A percentile compares a stretch with the other conserved stretches of the same genome.
Evolutionary conservation across 2,329 filamentous ascomycete species (phyloP).

Genomic region (Niveomyces coronatus): DNA sequence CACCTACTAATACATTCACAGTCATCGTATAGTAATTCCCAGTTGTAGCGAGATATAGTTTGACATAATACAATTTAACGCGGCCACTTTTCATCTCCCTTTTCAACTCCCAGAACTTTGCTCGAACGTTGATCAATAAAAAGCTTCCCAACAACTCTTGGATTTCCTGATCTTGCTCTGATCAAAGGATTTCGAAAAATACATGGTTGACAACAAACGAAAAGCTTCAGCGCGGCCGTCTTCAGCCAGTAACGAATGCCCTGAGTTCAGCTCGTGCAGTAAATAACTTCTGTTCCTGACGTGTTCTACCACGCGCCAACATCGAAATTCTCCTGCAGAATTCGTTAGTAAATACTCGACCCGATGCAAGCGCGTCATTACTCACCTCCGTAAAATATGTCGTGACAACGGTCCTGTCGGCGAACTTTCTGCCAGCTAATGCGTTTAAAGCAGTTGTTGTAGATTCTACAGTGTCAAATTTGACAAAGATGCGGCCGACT

Average conservation of each 20-base stretch:
- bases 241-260: too few species aligned
- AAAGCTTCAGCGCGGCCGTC: too few species aligned
- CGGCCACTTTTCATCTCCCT: background rate
- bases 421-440: slow-evolving; percentile 92
- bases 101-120: background rate
- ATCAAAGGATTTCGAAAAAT: slow-evolving; percentile 5
- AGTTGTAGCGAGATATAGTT: background rate
- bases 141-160: background rate
- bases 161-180: slow-evolving; percentile 3
- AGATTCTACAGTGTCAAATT: slow-evolving; percentile 69
- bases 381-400: slow-evolving; percentile 91
- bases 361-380: background rate
- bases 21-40: background rate
- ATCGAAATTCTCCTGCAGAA: slow-evolving; percentile 79
- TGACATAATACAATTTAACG: background rate
- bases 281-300: background rate
- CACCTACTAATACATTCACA: background rate
- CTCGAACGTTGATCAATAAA: background rate
- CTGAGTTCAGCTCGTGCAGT: too few species aligned
- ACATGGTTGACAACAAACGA: slow-evolving; percentile 6
- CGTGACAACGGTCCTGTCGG: slow-evolving; percentile 88
- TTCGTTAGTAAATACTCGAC: slow-evolving; percentile 20
- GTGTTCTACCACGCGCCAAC: slow-evolving; percentile 67
- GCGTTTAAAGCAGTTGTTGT: slow-evolving; percentile 78
- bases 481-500: slow-evolving; percentile 96